Base-by-base conservation (phyloP, 306 rosid species). In the Glycine tomentella region DNA sequence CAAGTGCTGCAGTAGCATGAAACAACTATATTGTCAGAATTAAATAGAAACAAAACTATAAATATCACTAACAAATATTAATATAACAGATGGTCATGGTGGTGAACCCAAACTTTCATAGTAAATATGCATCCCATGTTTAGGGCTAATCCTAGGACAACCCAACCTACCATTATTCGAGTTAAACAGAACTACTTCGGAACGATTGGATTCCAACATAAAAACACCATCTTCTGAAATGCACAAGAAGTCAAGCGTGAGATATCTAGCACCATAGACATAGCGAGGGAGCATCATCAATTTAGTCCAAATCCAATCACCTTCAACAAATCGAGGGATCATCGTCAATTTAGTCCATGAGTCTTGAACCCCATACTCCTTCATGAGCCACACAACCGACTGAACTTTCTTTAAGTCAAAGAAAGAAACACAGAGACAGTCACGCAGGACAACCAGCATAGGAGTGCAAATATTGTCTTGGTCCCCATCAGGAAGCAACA, bases 321-420 rank as follows among this genome's bases (percentile, higher is more conserved):
- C 57, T 12, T 51, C 7, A 51, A 14, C 16, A 51, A 13, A 3
- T 16, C 0, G 0, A 0, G 57, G 16, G 7, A 31, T 6, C 3
- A 3, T 33, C 16, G 33, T 36, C 42, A 81, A 33, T 67, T 56
- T 81, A 81, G 69, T 75, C 84, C 68, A 16, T 74, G 68, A 7
- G 33, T 20, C 2, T 8, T 51, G 8, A 33, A 74, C 80, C 8
- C 80, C 71, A 34, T 38, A 38, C 42, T 38, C 42, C 42, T 3
- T 38, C 42, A 38, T 38, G 5, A 38, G 42, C 42, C 5, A 3
- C 42, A 38, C 42, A 38, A 38, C 42, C 42, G 5, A 38, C 3
- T 38, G 42, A 38, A 0, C 4, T 38, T 38, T 38, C 42, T 38
- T 38, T 20, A 20, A 20, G 20, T 20, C 20, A 3, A 38, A 38